phyloP scores from a whole-genome alignment of 441 rosid species.

The Kokia cookei region DNA sequence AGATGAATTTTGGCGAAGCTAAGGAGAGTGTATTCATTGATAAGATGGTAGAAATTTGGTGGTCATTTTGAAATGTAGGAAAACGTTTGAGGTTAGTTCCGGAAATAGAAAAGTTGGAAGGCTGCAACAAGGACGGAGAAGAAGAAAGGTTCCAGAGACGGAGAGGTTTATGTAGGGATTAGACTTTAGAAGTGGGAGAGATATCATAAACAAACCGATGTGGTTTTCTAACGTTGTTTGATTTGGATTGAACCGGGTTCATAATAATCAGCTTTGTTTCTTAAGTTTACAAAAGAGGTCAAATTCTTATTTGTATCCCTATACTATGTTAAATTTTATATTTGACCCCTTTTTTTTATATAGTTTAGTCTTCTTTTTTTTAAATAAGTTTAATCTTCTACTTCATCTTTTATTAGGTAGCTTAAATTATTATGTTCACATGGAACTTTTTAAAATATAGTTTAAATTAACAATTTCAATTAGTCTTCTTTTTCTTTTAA shows the following conservation, averaged over 20 bases:
- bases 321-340: neutral
- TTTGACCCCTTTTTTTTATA: neutral
- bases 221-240: neutral
- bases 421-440: too few species aligned
- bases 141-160: neutral
- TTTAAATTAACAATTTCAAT: too few species aligned
- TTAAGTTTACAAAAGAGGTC: neutral
- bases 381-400: too few species aligned
- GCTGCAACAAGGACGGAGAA: neutral
- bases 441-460: neutral
- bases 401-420: too few species aligned
- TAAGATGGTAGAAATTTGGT: neutral
- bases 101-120: neutral
- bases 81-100: neutral
- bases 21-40: neutral
- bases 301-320: neutral
- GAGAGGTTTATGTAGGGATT: neutral
- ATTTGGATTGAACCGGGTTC: neutral
- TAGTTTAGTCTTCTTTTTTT: neutral
- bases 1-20: neutral
- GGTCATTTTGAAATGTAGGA: constrained; percentile 9
- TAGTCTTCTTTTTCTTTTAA: too few species aligned
- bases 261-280: neutral
- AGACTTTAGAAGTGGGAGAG: neutral
- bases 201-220: neutral